Conservation (phyloP, 2,329 filamentous ascomycete genomes). For the Cladosporium sp. region DNA sequence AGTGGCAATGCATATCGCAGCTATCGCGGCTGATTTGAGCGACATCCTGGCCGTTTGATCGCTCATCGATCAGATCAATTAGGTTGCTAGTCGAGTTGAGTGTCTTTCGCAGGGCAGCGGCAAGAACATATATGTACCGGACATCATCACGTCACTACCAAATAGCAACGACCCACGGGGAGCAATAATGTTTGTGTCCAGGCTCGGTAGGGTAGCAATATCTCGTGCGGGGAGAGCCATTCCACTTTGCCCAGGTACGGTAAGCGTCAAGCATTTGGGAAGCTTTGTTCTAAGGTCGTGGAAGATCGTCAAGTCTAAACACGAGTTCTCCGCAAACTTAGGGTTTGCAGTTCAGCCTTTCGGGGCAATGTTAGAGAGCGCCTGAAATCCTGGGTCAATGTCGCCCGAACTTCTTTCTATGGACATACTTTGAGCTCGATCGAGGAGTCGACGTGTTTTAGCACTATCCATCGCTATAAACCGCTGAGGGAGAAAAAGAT, state of each 20-base stretch:
- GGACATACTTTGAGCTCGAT: too few relatives aligned
- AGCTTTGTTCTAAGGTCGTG: neutral
- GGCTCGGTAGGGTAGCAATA: neutral
- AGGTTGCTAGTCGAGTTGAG: neutral
- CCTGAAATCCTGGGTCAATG: too few relatives aligned
- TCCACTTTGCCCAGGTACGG: neutral
- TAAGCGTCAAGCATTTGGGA: neutral
- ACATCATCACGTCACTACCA: neutral
- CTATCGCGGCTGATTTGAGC: neutral
- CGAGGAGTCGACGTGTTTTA: too few relatives aligned
- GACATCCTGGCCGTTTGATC: neutral
- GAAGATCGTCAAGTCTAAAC: constrained; percentile 5
- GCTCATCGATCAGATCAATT: neutral
- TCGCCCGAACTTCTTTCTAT: too few relatives aligned
- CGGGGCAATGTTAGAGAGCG: neutral
- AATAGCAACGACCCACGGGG: neutral
- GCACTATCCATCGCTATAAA: too few relatives aligned
- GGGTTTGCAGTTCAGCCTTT: neutral
- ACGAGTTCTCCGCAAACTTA: constrained; percentile 1
- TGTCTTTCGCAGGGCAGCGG: too few relatives aligned
- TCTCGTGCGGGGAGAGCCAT: constrained; percentile 1
- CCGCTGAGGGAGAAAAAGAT: too few relatives aligned
- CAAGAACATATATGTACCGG: neutral
- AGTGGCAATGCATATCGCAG: neutral
- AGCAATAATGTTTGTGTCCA: neutral